Conservation (phyloP, 305 asterid species). For the Fraxinus sp. region DNA sequence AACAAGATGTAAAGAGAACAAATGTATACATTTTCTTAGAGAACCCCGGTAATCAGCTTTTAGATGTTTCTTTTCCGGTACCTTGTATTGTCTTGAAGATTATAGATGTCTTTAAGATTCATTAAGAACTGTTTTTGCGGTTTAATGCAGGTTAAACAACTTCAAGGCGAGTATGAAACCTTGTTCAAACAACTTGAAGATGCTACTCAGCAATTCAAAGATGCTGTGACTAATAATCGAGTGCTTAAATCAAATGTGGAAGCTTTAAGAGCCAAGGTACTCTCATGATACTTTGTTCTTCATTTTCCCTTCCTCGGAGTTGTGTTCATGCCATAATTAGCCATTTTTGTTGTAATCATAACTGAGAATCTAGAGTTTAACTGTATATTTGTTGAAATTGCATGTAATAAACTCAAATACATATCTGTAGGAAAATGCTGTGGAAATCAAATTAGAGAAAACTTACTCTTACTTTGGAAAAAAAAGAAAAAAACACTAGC, state of each 20-base stretch:
- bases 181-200: constrained; percentile 40
- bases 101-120: neutral
- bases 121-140: neutral
- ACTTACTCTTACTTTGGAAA: neutral
- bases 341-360: neutral
- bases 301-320: neutral
- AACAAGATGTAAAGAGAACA: neutral
- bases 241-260: constrained; percentile 53
- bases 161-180: constrained; percentile 38
- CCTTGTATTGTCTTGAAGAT: neutral
- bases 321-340: neutral
- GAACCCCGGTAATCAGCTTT: neutral
- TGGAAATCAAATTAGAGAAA: neutral
- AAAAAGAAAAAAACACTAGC: neutral
- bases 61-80: neutral
- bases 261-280: constrained; percentile 49
- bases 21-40: neutral
- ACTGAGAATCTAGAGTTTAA: neutral
- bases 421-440: neutral
- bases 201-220: constrained; percentile 44
- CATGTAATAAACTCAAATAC: neutral
- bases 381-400: neutral
- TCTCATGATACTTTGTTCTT: neutral
- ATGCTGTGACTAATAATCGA: constrained; percentile 42
- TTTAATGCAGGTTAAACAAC: constrained; percentile 37